These are phyloP conservation scores for Pseudocercospora fijiensis DNA, from an alignment of 2,329 filamentous ascomycete species.

Conservation along the genomic window DNA sequence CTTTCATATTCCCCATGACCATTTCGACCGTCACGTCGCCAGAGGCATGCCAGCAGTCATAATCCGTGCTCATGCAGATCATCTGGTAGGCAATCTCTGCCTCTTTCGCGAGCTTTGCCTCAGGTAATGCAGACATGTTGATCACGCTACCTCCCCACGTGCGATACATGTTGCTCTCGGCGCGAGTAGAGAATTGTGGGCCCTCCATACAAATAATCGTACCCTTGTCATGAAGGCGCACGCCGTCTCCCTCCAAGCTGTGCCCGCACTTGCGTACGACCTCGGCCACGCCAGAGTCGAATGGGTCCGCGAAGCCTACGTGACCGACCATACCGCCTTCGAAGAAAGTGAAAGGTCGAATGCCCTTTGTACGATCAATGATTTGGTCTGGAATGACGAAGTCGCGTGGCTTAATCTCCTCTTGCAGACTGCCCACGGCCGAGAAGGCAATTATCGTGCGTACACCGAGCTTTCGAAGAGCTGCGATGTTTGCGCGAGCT, in stretches of 20 bases:
- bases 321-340: conserved; percentile 88
- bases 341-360: conserved; percentile 94
- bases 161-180: conserved; percentile 93
- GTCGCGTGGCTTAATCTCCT: conserved; percentile 91
- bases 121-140: conserved; percentile 95
- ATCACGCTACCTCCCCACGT: conserved; percentile 91
- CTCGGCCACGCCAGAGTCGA: conserved; percentile 73
- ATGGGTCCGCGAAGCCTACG: conserved; percentile 93
- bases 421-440: conserved; percentile 87
- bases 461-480: conserved; percentile 85
- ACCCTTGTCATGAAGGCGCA: conserved; percentile 78
- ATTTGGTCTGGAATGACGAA: conserved; percentile 96
- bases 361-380: conserved; percentile 94
- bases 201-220: conserved; percentile 96
- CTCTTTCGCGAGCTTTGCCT: conserved; percentile 93
- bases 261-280: conserved; percentile 77
- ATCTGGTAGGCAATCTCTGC: conserved; percentile 97
- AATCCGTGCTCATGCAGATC: conserved; percentile 99
- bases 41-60: conserved; percentile 91
- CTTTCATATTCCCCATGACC: conserved; percentile 95
- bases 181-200: conserved; percentile 95
- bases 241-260: conserved; percentile 76
- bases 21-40: conserved; percentile 89
- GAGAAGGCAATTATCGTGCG: conserved; percentile 91
- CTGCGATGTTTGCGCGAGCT: conserved; percentile 93